Conservation (phyloP, 192 early-diverging fungal genomes). For the Glomus cerebriforme region DNA sequence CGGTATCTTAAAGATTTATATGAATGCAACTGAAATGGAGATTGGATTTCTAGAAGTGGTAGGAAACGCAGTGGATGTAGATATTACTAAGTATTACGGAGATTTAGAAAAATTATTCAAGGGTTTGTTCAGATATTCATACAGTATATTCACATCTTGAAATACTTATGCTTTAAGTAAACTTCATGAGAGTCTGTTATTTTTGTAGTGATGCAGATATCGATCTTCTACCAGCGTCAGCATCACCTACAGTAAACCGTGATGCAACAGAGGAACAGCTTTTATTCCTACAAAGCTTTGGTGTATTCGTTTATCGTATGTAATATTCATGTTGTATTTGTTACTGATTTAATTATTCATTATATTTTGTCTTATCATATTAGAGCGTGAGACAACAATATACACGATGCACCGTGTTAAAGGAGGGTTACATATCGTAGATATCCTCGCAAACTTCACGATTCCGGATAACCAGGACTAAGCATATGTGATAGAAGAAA, state of each 20-base stretch:
- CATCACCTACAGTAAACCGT: neutral
- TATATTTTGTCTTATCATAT: neutral
- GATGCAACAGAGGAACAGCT: no score
- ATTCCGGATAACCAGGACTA: neutral
- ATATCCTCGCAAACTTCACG: neutral
- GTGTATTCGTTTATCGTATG: no score
- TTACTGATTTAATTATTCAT: constrained; percentile 5
- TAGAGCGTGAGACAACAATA: constrained; percentile 24
- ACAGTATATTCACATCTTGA: no score
- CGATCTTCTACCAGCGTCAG: no score
- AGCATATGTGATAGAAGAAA: constrained; percentile 7
- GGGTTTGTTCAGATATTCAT: constrained; percentile 33
- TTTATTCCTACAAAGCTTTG: no score
- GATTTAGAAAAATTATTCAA: constrained; percentile 28
- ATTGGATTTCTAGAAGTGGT: constrained; percentile 30
- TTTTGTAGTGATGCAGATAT: no score
- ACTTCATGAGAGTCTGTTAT: neutral
- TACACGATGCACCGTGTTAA: constrained; percentile 11
- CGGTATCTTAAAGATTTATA: constrained; percentile 31
- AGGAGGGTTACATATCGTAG: neutral
- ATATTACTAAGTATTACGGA: constrained; percentile 17
- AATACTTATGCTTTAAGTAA: no score
- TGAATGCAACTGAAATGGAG: constrained; percentile 28
- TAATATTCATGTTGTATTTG: no score
- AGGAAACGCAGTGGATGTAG: constrained; percentile 9